Evolutionary conservation across 345 rosid genomes (phyloP).

Genomic region (Citrus reticulata): DNA sequence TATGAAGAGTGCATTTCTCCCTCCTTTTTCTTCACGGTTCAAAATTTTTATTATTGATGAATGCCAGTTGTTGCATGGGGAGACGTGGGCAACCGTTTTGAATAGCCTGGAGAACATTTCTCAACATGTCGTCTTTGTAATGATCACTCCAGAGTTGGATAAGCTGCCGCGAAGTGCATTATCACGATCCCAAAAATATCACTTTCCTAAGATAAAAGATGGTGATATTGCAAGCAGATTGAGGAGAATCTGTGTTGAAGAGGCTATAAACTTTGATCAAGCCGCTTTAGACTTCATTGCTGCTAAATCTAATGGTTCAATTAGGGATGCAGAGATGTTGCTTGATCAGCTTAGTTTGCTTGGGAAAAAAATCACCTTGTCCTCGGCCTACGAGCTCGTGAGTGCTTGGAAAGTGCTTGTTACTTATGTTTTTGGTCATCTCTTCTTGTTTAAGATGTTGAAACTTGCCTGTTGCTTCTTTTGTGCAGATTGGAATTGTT

Average conservation of each 20-base stretch:
- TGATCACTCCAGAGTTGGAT: conserved; percentile 82
- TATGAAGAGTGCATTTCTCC: conserved; percentile 54
- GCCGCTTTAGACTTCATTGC: conserved; percentile 82
- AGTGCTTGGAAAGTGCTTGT: conserved; percentile 29
- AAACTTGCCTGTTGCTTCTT: conserved; percentile 4
- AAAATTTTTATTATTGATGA: conserved; percentile 82
- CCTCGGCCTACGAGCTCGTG: conserved; percentile 84
- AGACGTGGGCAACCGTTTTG: conserved; percentile 71
- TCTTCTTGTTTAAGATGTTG: background rate
- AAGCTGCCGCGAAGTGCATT: conserved; percentile 73
- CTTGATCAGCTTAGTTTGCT: conserved; percentile 92
- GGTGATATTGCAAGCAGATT: conserved; percentile 59
- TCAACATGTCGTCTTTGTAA: conserved; percentile 62
- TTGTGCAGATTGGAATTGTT: conserved; percentile 78
- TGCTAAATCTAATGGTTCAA: conserved; percentile 89
- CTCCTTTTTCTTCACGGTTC: conserved; percentile 72
- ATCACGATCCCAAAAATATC: conserved; percentile 74
- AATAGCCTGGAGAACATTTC: conserved; percentile 65
- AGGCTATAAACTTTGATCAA: conserved; percentile 70
- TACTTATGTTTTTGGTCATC: background rate
- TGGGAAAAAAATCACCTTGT: conserved; percentile 71
- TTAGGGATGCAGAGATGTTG: conserved; percentile 94
- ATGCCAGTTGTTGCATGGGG: conserved; percentile 74
- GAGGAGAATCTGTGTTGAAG: conserved; percentile 62
- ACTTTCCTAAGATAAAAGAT: conserved; percentile 72